Percentiles rank a stretch among this genome's conserved stretches.
phyloP scores from a whole-genome alignment of 1,284 basidiomycete genomes.

The Cutaneotrichosporon dermatis region DNA sequence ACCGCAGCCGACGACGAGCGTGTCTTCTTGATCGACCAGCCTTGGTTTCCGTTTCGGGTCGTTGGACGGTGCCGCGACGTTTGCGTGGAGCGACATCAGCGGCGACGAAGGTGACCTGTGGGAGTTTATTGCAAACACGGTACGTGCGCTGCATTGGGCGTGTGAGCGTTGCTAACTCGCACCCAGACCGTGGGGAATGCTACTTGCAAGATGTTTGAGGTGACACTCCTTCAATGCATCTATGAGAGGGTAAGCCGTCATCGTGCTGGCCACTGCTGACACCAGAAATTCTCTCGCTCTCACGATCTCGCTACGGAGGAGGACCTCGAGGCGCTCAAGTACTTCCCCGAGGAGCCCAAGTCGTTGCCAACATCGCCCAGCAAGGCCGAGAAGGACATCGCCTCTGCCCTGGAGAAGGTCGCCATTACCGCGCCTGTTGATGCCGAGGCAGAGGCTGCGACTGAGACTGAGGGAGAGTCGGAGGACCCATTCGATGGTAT shows the following conservation, averaged over 20 bases:
- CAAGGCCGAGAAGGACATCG: too few relatives aligned
- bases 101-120: slow-evolving; percentile 49
- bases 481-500: slow-evolving; percentile 48
- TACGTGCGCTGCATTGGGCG: slow-evolving; percentile 10
- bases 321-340: slow-evolving; percentile 71
- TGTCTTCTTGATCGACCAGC: slow-evolving; percentile 83
- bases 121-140: slow-evolving; percentile 49
- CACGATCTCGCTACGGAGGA: slow-evolving; percentile 67
- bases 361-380: slow-evolving; percentile 1
- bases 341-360: slow-evolving; percentile 7
- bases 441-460: neutral
- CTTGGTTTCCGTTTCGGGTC: slow-evolving; percentile 74
- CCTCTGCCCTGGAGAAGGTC: neutral
- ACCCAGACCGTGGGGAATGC: slow-evolving; percentile 62
- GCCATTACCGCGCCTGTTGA: slow-evolving; percentile 10
- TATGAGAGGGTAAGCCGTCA: slow-evolving; percentile 59
- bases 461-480: too few relatives aligned
- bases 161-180: slow-evolving; percentile 58
- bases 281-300: slow-evolving; percentile 67
- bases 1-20: slow-evolving; percentile 78
- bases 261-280: slow-evolving; percentile 1
- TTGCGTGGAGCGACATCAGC: slow-evolving; percentile 79
- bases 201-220: slow-evolving; percentile 81
- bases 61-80: slow-evolving; percentile 71
- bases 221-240: slow-evolving; percentile 89